phyloP scores from a whole-genome alignment of 208 protist species.

The Trypanosoma congolense region DNA sequence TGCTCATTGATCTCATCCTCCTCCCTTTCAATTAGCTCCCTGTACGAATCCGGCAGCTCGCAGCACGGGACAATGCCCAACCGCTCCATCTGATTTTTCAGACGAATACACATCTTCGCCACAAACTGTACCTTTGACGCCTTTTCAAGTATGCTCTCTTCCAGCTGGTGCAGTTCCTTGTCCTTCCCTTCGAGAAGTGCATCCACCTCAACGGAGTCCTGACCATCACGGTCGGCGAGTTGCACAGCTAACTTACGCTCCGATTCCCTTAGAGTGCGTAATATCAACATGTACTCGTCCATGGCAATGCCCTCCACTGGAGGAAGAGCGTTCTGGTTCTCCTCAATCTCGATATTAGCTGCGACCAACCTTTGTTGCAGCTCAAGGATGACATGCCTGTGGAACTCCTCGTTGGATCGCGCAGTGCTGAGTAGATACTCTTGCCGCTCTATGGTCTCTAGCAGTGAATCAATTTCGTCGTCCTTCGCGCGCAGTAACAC shows the following conservation, averaged over 20 bases:
- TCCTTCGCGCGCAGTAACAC: constrained; percentile 51
- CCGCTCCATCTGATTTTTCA: constrained; percentile 70
- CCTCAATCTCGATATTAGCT: constrained; percentile 21
- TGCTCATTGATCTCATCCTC: constrained; percentile 45
- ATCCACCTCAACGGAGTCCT: constrained; percentile 23
- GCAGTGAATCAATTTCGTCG: constrained; percentile 54
- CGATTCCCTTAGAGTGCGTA: constrained; percentile 48
- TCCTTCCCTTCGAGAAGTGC: constrained; percentile 63
- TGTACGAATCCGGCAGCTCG: constrained; percentile 57
- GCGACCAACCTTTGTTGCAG: constrained; percentile 34
- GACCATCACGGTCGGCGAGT: constrained; percentile 28
- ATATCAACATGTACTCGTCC: constrained; percentile 61
- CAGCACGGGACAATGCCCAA: constrained; percentile 65
- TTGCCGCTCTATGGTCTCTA: constrained; percentile 53
- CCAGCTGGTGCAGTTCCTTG: constrained; percentile 60
- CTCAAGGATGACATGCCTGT: constrained; percentile 34
- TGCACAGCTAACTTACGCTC: constrained; percentile 40
- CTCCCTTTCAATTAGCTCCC: constrained; percentile 56
- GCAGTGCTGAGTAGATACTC: constrained; percentile 45
- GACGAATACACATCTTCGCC: constrained; percentile 51
- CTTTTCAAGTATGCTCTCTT: constrained; percentile 75
- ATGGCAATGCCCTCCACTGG: constrained; percentile 56
- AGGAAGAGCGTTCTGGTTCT: constrained; percentile 22
- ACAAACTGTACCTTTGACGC: constrained; percentile 73
- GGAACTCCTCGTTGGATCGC: constrained; percentile 31